Conservation (phyloP, 2,329 filamentous ascomycete species). For the Allantophomopsis lycopodina region DNA sequence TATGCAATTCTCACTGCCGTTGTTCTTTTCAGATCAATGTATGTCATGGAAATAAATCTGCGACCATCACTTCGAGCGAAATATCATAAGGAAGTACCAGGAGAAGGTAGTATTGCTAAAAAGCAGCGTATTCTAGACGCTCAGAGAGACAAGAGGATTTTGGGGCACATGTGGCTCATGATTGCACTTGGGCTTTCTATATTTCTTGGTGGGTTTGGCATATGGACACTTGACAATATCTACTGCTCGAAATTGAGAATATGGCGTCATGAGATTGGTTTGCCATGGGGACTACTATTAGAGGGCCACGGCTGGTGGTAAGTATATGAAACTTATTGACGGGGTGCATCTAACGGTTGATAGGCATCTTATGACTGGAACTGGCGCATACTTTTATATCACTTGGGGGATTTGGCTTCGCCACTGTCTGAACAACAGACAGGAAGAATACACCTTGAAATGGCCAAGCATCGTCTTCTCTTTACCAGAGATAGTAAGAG, state of each 20-base stretch:
- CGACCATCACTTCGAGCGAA: constrained; percentile 32
- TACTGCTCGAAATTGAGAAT: constrained; percentile 42
- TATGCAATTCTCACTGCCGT: constrained; percentile 52
- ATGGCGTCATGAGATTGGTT: constrained; percentile 48
- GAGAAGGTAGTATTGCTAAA: constrained; percentile 18
- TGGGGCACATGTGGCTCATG: constrained; percentile 57
- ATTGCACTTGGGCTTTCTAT: constrained; percentile 43
- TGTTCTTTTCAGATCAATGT: constrained; percentile 50
- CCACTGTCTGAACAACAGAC: constrained; percentile 51
- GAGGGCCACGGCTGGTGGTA: constrained; percentile 64
- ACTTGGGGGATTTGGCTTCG: constrained; percentile 60
- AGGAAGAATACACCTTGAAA: constrained; percentile 48
- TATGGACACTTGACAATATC: constrained; percentile 55
- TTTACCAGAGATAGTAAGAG: constrained; percentile 14
- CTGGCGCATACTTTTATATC: constrained; percentile 58
- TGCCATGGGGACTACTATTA: constrained; percentile 60
- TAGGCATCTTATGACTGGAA: constrained; percentile 58
- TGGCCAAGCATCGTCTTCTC: constrained; percentile 45
- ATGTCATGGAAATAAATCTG: constrained; percentile 53
- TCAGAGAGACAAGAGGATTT: constrained; percentile 39
- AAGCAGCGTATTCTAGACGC: constrained; percentile 24
- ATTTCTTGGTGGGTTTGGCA: constrained; percentile 51
- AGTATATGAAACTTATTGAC: constrained; percentile 12
- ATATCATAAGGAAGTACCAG: constrained; percentile 11
- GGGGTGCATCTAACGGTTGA: neutral